Base-by-base conservation (phyloP, 768 basidiomycete species). In the Suillus subluteus region DNA sequence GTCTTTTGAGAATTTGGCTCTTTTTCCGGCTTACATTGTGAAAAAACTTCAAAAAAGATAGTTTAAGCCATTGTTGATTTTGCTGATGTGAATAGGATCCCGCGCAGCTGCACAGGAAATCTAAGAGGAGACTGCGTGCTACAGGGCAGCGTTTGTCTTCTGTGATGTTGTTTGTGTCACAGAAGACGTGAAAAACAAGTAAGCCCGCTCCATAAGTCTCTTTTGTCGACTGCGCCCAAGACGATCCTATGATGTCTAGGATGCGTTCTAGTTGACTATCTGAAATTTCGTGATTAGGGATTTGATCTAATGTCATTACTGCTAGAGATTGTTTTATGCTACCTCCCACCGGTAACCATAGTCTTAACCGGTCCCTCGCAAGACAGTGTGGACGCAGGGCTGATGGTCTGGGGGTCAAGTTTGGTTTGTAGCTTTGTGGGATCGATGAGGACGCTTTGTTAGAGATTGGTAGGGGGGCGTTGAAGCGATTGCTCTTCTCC, bases 141-240 rank as follows among this genome's bases (percentile, higher is more conserved):
- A 67, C 69, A 0, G 75, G 74, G 4, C 63, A 48, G 5, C 74
- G 46, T 7, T 65, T 0, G 0, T 11, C 7, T 35, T 76, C 74
- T 6, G 65, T 41, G 9, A 74, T 63, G 2, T 38, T 23, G 5
- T 65, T 48, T 0, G 40, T 41, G 62, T 76, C 73, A 35, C 73
- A 73, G 62, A 67, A 73, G 0, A 65, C 65, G 44, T 73, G 72
- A 55, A 67, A 75, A 0, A 61, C 37, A 0, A 70, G 56, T 18
- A 74, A 62, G 6, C 74, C 72, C 0, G 73, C 63, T 0, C 75
- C 72, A 18, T 66, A 66, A 0, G 62, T 63, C 6, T 68, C 65
- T 3, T 44, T 16, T 1, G 73, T 73, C 0, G 65, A 41, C 6
- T 68, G 62, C 4, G 58, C 41, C 71, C 72, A 70, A 18, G 41